Conservation (phyloP, 306 rosid species). For the Hippophae rhamnoides region DNA sequence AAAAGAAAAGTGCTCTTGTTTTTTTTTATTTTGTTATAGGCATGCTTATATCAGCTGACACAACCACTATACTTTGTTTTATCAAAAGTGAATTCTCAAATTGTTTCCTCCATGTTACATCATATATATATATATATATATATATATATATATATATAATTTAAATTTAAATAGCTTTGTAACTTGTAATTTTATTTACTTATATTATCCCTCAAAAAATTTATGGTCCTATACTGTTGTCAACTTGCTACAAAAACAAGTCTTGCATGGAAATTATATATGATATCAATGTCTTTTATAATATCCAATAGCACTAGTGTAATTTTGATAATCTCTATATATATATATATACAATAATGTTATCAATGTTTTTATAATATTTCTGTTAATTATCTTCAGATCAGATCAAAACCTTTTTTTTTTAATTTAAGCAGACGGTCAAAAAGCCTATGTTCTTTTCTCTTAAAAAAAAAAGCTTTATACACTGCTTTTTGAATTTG, state of each 20-base stretch:
- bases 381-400: no score
- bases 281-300: no score
- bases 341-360: no score
- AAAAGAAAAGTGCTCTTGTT: conserved; percentile 9
- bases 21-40: conserved; percentile 35
- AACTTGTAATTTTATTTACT: conserved; percentile 13
- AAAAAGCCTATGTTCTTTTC: conserved; percentile 42
- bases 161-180: conserved; percentile 15
- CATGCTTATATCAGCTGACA: conserved; percentile 57
- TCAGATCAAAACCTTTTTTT: conserved; percentile 1
- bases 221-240: conserved; percentile 1
- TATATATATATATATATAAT: no score
- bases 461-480: conserved; percentile 26
- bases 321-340: background rate
- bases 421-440: conserved; percentile 27
- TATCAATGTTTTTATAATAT: no score
- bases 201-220: background rate
- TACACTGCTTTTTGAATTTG: conserved; percentile 25
- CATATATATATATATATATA: no score
- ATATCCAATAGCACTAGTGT: background rate
- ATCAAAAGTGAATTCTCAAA: conserved; percentile 31
- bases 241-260: conserved; percentile 10
- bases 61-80: conserved; percentile 59
- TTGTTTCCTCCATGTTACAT: conserved; percentile 20
- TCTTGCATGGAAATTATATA: background rate